These are phyloP conservation scores for Chrysosporium queenslandicum DNA, from an alignment of 2,329 filamentous ascomycete species.

Conservation along the genomic window DNA sequence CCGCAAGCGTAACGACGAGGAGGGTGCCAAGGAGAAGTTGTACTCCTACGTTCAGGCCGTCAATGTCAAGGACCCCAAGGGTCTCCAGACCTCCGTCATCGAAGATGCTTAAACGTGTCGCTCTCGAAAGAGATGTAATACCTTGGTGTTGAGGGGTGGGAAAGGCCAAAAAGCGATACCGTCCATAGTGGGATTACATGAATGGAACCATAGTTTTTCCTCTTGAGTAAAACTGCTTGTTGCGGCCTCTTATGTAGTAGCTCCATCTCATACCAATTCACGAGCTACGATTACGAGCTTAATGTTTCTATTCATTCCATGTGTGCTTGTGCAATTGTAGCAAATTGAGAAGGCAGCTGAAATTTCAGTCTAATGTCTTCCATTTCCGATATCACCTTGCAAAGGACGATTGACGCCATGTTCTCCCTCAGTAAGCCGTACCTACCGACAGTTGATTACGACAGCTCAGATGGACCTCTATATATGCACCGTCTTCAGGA, in stretches of 20 bases:
- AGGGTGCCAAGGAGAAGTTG: slow-evolving; percentile 98
- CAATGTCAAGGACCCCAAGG: slow-evolving; percentile 99
- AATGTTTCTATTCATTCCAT: too few species aligned
- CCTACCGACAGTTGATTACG: too few species aligned
- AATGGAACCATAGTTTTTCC: slow-evolving; percentile 4
- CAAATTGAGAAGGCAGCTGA: too few species aligned
- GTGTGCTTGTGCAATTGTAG: too few species aligned
- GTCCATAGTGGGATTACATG: not conserved
- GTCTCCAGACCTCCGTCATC: slow-evolving; percentile 84
- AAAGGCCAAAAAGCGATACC: slow-evolving; percentile 5
- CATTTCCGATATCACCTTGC: too few species aligned
- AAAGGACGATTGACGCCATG: too few species aligned
- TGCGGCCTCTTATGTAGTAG: not conserved
- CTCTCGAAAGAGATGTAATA: not conserved
- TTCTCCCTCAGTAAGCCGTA: too few species aligned
- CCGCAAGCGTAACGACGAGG: slow-evolving; percentile 99
- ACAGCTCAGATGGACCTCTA: too few species aligned
- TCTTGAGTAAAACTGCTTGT: not conserved
- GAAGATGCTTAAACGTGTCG: slow-evolving; percentile 39
- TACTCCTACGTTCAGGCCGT: slow-evolving; percentile 99
- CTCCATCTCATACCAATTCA: too few species aligned
- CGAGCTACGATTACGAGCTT: too few species aligned
- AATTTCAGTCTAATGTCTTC: too few species aligned
- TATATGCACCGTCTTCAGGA: too few species aligned
- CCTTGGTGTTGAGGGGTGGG: slow-evolving; percentile 10